Percentiles rank a stretch among this genome's conserved stretches.
These are phyloP conservation scores for Furcasterigmium sp. DNA, from an alignment of 2,329 filamentous ascomycete species.

Conservation along the genomic window DNA sequence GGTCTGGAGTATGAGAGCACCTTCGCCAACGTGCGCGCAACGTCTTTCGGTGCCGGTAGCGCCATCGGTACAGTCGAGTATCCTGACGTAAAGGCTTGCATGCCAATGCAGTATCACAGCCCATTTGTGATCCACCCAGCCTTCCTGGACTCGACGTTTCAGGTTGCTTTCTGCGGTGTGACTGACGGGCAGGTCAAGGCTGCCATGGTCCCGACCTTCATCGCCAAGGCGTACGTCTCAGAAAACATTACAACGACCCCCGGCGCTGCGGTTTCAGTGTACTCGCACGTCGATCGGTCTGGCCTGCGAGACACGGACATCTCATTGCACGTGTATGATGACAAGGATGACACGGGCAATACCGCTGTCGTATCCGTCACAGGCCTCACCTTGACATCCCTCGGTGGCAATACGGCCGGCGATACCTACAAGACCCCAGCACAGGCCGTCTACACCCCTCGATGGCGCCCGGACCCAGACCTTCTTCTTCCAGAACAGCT, in stretches of 20 bases:
- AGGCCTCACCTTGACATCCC: background rate
- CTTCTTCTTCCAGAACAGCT: background rate
- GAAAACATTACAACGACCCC: background rate
- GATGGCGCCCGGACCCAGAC: background rate
- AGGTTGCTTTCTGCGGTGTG: slow-evolving; percentile 1
- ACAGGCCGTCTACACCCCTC: background rate
- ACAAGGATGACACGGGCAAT: background rate
- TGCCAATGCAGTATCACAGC: slow-evolving; percentile 10
- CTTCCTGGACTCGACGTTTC: slow-evolving; percentile 6
- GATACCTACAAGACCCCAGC: background rate
- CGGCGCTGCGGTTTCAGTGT: slow-evolving; percentile 1
- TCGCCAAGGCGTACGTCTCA: slow-evolving; percentile 3
- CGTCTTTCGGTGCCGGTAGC: background rate
- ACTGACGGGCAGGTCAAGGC: background rate
- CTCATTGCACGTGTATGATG: background rate
- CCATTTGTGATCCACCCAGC: slow-evolving; percentile 9
- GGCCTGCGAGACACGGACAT: background rate
- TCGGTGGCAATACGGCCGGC: background rate
- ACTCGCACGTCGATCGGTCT: slow-evolving; percentile 1
- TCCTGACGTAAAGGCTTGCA: slow-evolving; percentile 8
- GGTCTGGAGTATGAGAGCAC: slow-evolving; percentile 13
- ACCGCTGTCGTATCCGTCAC: background rate
- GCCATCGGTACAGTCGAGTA: slow-evolving; percentile 6
- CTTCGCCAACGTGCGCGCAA: slow-evolving; percentile 12
- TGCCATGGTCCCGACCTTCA: slow-evolving; percentile 3